Conservation (phyloP, 805 yeast species). For the Pichia exigua region DNA sequence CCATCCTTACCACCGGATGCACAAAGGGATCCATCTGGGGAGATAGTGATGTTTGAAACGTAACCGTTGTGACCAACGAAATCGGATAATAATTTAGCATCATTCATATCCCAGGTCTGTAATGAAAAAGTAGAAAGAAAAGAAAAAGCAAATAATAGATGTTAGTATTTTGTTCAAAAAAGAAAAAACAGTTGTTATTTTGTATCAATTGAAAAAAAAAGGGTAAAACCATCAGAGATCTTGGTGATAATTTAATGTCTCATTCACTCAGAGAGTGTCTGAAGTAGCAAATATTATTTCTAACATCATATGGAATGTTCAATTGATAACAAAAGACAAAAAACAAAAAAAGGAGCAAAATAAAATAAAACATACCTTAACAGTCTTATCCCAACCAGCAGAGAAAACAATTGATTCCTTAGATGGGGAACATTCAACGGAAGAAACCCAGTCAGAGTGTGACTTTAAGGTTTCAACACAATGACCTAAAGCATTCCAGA, state of each 20-base stretch:
- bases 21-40: constrained; percentile 99
- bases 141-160: too few species aligned
- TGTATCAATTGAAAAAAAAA: neutral
- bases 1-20: constrained; percentile 99
- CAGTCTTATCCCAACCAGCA: constrained; percentile 98
- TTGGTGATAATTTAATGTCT: constrained; percentile 95
- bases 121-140: constrained; percentile 4
- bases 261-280: constrained; percentile 81
- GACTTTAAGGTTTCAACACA: constrained; percentile 91
- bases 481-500: constrained; percentile 98
- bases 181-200: neutral
- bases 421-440: constrained; percentile 93
- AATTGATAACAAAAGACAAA: neutral
- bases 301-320: constrained; percentile 55
- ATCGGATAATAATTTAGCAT: constrained; percentile 77
- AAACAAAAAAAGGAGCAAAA: neutral
- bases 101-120: constrained; percentile 90
- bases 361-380: constrained; percentile 60
- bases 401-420: constrained; percentile 76
- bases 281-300: constrained; percentile 96
- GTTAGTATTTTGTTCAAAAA: constrained; percentile 14
- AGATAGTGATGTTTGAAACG: constrained; percentile 92
- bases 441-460: constrained; percentile 98
- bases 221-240: constrained; percentile 75
- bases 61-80: constrained; percentile 99